A percentile compares a stretch with the other conserved stretches of the same genome.
Evolutionary conservation across 352 stramenopile species (phyloP).

Genomic region (Globisporangium cylindrosporum): DNA sequence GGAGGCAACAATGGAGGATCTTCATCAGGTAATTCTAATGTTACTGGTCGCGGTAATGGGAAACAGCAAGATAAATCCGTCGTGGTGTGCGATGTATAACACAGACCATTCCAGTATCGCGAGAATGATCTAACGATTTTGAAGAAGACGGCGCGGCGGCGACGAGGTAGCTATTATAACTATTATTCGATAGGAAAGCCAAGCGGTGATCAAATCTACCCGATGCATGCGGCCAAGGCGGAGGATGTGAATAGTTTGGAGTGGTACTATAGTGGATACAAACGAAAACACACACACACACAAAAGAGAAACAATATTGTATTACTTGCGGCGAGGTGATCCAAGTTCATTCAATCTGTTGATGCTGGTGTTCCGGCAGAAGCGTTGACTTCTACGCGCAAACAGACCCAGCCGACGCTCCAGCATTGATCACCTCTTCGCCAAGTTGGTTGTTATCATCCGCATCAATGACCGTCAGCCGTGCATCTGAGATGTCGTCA

Average conservation of each 20-base stretch:
- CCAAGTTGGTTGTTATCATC: background rate
- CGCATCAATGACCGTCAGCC: too few relatives aligned
- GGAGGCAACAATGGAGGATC: constrained; percentile 5
- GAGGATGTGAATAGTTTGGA: constrained; percentile 47
- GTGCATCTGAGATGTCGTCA: background rate
- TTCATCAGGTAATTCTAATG: constrained; percentile 18
- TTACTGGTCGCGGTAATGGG: constrained; percentile 7
- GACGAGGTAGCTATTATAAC: constrained; percentile 22
- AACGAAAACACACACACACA: constrained; percentile 8
- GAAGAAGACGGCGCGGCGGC: constrained; percentile 7
- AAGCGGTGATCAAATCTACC: constrained; percentile 8
- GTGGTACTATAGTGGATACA: constrained; percentile 41
- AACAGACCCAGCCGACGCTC: background rate
- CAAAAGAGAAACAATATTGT: constrained; percentile 21
- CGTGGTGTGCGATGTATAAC: constrained; percentile 24
- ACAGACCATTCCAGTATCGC: constrained; percentile 15
- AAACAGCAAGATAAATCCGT: constrained; percentile 23
- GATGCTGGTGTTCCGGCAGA: background rate
- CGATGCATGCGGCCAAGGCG: constrained; percentile 4
- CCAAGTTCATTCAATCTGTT: background rate
- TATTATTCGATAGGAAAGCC: constrained; percentile 17
- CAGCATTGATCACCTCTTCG: background rate
- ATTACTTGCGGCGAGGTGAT: background rate
- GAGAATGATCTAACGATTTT: constrained; percentile 17
- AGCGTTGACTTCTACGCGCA: constrained; percentile 6